Conservation (phyloP, 257 asterid genomes). For the Solanum gandarillasii region DNA sequence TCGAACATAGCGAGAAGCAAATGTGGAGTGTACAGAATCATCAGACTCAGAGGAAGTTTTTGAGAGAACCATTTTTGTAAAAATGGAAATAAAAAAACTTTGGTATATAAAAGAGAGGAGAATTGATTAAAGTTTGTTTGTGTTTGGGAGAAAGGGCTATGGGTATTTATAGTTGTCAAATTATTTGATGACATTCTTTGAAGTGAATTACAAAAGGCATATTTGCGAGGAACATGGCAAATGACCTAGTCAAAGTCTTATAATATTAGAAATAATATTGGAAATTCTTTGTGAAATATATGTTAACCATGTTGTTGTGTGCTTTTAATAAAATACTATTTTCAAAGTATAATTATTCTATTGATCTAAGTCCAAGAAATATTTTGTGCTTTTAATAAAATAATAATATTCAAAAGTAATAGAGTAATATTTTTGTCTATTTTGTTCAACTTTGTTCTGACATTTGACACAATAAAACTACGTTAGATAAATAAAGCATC, state of each 20-base stretch:
- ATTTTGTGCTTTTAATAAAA: neutral
- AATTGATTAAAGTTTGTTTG: neutral
- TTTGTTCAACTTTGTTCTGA: neutral
- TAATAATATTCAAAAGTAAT: neutral
- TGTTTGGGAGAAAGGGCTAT: neutral
- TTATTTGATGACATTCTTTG: neutral
- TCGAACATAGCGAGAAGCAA: constrained; percentile 20
- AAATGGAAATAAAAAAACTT: neutral
- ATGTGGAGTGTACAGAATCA: constrained; percentile 7
- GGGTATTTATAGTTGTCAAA: neutral
- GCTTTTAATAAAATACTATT: neutral
- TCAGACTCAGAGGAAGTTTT: neutral
- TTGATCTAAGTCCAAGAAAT: neutral
- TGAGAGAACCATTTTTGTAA: constrained; percentile 7
- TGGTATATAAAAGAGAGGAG: neutral
- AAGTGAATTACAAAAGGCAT: neutral
- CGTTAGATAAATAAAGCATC: neutral
- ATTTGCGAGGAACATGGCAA: neutral
- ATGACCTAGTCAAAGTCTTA: neutral
- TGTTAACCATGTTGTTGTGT: neutral
- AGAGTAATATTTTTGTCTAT: neutral
- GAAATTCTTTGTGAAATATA: neutral
- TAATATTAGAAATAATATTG: neutral
- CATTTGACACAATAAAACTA: neutral
- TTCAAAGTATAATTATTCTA: neutral